Conservation (phyloP, 208 protist genomes). For the Leptomonas pyrrhocoris region DNA sequence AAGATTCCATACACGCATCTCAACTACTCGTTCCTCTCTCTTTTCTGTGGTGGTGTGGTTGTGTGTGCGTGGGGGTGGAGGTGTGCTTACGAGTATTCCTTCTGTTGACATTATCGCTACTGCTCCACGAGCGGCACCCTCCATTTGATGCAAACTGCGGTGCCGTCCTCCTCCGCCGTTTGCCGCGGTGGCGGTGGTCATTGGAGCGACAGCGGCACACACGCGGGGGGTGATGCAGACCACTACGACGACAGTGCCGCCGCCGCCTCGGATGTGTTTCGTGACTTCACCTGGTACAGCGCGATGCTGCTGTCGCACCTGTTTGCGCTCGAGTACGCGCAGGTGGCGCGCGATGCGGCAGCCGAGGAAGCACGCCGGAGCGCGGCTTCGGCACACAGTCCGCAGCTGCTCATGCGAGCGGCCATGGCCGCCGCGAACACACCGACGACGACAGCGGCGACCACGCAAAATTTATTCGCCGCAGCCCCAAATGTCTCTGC, state of each 20-base stretch:
- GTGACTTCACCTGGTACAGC: slow-evolving; percentile 47
- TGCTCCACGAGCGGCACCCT: too few species aligned
- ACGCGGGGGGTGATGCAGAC: not conserved
- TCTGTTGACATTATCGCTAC: too few species aligned
- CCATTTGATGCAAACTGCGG: not conserved
- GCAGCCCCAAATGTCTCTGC: too few species aligned
- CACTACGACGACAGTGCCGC: not conserved
- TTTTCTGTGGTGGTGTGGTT: too few species aligned
- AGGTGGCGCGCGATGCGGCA: slow-evolving; percentile 24
- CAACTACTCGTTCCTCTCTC: too few species aligned
- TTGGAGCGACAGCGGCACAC: slow-evolving; percentile 14
- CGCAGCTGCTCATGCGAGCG: slow-evolving; percentile 29
- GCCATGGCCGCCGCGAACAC: slow-evolving; percentile 16
- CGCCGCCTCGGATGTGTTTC: slow-evolving; percentile 22
- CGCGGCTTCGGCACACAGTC: slow-evolving; percentile 12
- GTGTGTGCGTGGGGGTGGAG: too few species aligned
- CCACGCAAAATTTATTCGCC: too few species aligned
- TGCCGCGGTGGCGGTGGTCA: slow-evolving; percentile 10
- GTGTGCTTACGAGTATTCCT: too few species aligned
- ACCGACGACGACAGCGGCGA: not conserved
- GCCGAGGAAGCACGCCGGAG: slow-evolving; percentile 23
- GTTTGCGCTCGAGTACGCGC: slow-evolving; percentile 39
- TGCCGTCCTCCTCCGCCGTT: not conserved
- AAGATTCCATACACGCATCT: too few species aligned
- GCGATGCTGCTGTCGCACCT: slow-evolving; percentile 49